A percentile compares a stretch with the other conserved stretches of the same genome.
These are phyloP conservation scores for Vaccinium darrowii DNA, from an alignment of 148 eudicot genomes.

Conservation along the genomic window DNA sequence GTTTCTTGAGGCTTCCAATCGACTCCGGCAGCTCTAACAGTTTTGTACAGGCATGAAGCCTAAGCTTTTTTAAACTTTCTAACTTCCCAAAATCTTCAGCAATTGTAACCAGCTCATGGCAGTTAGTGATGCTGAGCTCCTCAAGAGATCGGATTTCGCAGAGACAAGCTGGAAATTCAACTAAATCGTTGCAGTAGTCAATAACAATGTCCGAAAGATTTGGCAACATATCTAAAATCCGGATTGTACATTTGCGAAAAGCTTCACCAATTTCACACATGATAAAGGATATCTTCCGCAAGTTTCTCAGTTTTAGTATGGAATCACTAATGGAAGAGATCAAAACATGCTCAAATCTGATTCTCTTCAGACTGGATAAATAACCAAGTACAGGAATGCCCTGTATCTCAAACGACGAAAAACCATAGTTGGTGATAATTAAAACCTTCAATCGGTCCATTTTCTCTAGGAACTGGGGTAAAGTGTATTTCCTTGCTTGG, in stretches of 20 bases:
- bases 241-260: constrained; percentile 8
- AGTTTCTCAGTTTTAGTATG: constrained; percentile 3
- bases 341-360: constrained; percentile 21
- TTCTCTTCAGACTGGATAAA: constrained; percentile 20
- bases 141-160: constrained; percentile 12
- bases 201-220: constrained; percentile 21
- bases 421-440: constrained; percentile 19
- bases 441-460: constrained; percentile 22
- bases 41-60: constrained; percentile 25
- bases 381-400: constrained; percentile 2
- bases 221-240: constrained; percentile 7
- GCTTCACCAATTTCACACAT: constrained; percentile 23
- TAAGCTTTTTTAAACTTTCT: constrained; percentile 11
- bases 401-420: constrained; percentile 11
- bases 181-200: constrained; percentile 22
- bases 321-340: constrained; percentile 9
- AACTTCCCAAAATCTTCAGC: constrained; percentile 20
- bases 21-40: constrained; percentile 22
- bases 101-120: constrained; percentile 17
- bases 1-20: constrained; percentile 18
- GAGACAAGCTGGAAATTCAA: constrained; percentile 16
- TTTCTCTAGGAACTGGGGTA: constrained; percentile 24
- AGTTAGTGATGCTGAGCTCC: constrained; percentile 24
- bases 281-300: constrained; percentile 24
- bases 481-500: background rate